phyloP scores from a whole-genome alignment of 371 early-diverging fungal species.

The Mortierella sp. region DNA sequence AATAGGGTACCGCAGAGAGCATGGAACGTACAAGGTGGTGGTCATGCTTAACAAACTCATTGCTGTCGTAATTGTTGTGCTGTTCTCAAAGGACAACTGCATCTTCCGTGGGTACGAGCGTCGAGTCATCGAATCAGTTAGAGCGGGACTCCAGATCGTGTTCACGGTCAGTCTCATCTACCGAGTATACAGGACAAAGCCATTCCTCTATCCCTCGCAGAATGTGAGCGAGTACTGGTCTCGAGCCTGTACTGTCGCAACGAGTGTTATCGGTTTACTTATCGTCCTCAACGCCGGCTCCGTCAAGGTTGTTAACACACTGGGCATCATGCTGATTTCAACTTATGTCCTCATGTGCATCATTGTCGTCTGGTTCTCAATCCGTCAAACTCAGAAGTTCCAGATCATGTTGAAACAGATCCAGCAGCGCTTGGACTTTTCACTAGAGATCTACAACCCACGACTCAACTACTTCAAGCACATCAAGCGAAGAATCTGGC shows the following conservation, averaged over 20 bases:
- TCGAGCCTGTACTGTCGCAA: conserved; percentile 57
- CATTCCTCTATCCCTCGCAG: conserved; percentile 57
- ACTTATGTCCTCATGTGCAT: conserved; percentile 50
- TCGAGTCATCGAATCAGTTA: conserved; percentile 59
- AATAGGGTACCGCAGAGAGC: conserved; percentile 59
- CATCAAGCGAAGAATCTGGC: conserved; percentile 66
- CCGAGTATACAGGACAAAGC: conserved; percentile 57
- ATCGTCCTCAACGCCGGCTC: conserved; percentile 53
- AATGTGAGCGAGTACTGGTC: conserved; percentile 62
- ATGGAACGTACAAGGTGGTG: conserved; percentile 65
- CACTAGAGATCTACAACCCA: conserved; percentile 56
- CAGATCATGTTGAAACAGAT: conserved; percentile 57
- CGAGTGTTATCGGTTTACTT: conserved; percentile 58
- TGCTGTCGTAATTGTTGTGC: conserved; percentile 57
- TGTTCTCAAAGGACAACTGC: conserved; percentile 73
- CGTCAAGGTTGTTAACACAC: conserved; percentile 22
- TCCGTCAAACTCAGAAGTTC: conserved; percentile 58
- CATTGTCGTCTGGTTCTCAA: conserved; percentile 54
- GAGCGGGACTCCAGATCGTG: conserved; percentile 62
- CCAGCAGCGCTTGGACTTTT: conserved; percentile 56
- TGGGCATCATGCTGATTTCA: conserved; percentile 44
- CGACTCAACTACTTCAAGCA: conserved; percentile 58
- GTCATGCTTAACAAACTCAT: conserved; percentile 67
- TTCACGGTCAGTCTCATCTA: conserved; percentile 51
- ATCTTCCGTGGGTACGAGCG: conserved; percentile 61